Base-by-base conservation (phyloP, 2,329 filamentous ascomycete species). In the Pyricularia sp. region DNA sequence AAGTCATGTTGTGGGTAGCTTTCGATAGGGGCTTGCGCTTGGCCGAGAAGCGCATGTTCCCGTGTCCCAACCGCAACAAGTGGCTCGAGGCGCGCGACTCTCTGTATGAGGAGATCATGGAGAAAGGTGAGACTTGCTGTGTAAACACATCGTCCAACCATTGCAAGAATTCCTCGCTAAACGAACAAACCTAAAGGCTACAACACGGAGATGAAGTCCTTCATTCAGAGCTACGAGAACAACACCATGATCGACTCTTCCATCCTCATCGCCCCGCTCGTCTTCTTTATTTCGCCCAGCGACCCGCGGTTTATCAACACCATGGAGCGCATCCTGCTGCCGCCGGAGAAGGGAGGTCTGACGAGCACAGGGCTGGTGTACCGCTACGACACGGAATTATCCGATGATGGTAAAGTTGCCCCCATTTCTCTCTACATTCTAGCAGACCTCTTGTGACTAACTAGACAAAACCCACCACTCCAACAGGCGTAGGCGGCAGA, bases 1-100 rank as follows among this genome's bases (percentile, higher is more conserved):
- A 93, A 75, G 84, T 94, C 71, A 92, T 93, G 88, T 83, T 94
- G 26, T 94, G 91, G 91, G 91, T 94, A 3, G 90, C 91, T 23
- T 87, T 94, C 71, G 91, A 94, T 76, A 88, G 91, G 5, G 91
- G 89, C 11, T 79, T 93, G 14, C 89, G 91, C 1, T 84, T 93
- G 0, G 83, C 90, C 4, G 90, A 93, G 23, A 94, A 93, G 78
- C 82, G 92, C 68, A 90, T 88, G 73, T 85, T 94, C 26, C 91
- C 91, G 0, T 93, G 91, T 71, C 91, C 90, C 1, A 89, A 90
- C 73, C 84, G 90, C 3, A 77, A 76, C 59, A 83, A 85, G 66
- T 94, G 91, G 92, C 79, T 90, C 59, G 82, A 82, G 65, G 85
- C 87, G 2, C 82, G 90, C 66, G 91, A 94, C 72, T 79, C 79